Base-by-base conservation (phyloP, 805 yeast species). In the Wickerhamomyces xylosicus region DNA sequence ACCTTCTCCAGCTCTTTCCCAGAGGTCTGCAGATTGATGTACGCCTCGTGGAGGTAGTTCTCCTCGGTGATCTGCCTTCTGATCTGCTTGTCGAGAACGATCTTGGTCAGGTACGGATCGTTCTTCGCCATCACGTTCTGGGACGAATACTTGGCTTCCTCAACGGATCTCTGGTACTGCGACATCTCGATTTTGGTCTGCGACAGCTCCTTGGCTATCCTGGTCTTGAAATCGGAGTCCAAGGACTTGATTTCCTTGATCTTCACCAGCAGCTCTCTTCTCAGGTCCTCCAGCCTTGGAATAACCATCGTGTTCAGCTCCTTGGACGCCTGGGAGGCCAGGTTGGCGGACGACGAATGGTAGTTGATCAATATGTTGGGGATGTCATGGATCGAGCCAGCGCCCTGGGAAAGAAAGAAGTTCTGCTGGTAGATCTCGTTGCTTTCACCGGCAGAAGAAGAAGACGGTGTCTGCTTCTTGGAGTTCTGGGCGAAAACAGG, bases 1-100 rank as follows among this genome's bases (percentile, higher is more conserved):
- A 86, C 90, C 50, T 83, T 78, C 57, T 83, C 98, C 45, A 92
- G 70, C 55, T 87, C 92, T 41, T 79, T 78, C 37, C 95, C 96
- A 1, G 95, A 81, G 29, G 76, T 74, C 63, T 90, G 95, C 48
- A 89, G 69, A 59, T 90, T 89, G 48, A 78, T 68, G 57, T 74
- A 90, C 0, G 97, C 95, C 57, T 89, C 95, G 54, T 86, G 85
- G 35, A 90, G 66, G 52, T 79, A 82, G 59, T 81, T 82, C 58
- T 90, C 97, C 59, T 86, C 96, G 16, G 71, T 69, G 34, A 90
- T 59, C 57, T 86, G 95, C 47, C 71, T 73, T 50, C 72, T 79
- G 52, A 92, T 74, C 58, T 82, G 90, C 54, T 76, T 70, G 49
- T 90, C 95, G 47, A 90, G 65, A 32, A 68, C 61, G 33, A 77